Conservation (phyloP, 208 protist species). For the Herpetomonas tarakana region DNA sequence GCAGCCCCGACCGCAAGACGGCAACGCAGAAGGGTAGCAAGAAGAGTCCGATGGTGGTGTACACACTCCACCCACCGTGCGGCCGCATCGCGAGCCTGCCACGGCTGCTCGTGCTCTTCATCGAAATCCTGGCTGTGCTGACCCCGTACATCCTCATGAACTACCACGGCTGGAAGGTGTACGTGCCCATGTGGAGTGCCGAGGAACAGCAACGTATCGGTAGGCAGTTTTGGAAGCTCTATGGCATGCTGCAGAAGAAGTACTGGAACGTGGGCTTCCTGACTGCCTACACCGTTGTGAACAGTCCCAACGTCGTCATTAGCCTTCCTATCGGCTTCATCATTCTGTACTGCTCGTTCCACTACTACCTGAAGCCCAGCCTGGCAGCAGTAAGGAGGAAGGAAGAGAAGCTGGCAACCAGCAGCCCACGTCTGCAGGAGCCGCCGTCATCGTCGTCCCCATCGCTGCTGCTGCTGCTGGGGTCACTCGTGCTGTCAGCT, state of each 20-base stretch:
- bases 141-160: conserved; percentile 51
- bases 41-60: neutral
- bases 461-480: neutral
- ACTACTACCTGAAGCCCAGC: conserved; percentile 22
- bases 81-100: conserved; percentile 32
- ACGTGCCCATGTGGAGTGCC: conserved; percentile 31
- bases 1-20: neutral
- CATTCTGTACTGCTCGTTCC: conserved; percentile 15
- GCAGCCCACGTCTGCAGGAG: neutral
- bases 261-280: conserved; percentile 80
- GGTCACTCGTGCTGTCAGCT: conserved; percentile 36
- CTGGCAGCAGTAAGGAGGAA: neutral
- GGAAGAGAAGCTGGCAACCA: no score
- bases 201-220: conserved; percentile 14
- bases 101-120: conserved; percentile 30
- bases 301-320: conserved; percentile 69
- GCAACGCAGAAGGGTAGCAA: neutral
- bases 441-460: neutral
- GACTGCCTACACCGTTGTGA: conserved; percentile 45
- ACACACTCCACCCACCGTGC: conserved; percentile 10
- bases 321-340: conserved; percentile 43
- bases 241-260: conserved; percentile 61
- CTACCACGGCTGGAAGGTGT: conserved; percentile 51
- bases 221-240: conserved; percentile 55
- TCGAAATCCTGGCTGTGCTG: conserved; percentile 38